Percentiles rank a stretch among this genome's conserved stretches.
Conservation (phyloP, 257 asterid genomes). For the Echium plantagineum region DNA sequence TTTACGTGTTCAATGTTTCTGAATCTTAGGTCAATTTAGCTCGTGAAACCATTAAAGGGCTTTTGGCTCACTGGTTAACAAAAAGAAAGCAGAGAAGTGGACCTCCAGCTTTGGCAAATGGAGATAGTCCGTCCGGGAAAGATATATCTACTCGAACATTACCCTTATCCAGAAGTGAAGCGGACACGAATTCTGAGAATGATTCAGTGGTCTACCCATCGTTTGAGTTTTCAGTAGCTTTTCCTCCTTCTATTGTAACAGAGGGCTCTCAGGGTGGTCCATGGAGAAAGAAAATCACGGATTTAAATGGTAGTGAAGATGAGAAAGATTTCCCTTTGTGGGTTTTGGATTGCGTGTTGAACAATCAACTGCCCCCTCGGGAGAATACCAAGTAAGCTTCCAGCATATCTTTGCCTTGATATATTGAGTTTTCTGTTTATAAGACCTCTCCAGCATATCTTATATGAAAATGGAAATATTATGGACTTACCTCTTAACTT, state of each 20-base stretch:
- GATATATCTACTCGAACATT: slow-evolving; percentile 53
- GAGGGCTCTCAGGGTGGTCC: slow-evolving; percentile 96
- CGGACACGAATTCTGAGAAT: slow-evolving; percentile 58
- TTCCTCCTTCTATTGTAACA: slow-evolving; percentile 86
- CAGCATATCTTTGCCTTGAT: not conserved
- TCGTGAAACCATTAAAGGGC: slow-evolving; percentile 92
- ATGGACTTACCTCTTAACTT: too few relatives aligned
- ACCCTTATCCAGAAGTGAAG: slow-evolving; percentile 61
- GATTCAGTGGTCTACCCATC: slow-evolving; percentile 87
- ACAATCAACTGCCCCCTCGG: slow-evolving; percentile 93
- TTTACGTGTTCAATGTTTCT: slow-evolving; percentile 4
- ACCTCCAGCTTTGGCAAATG: slow-evolving; percentile 55
- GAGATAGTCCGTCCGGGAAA: slow-evolving; percentile 63
- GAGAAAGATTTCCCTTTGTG: slow-evolving; percentile 97
- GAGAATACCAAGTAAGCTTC: slow-evolving; percentile 87
- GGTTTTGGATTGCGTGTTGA: slow-evolving; percentile 87
- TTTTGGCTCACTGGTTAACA: slow-evolving; percentile 82
- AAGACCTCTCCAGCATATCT: not conserved
- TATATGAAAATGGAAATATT: too few relatives aligned
- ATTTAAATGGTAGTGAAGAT: slow-evolving; percentile 86
- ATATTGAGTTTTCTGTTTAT: not conserved
- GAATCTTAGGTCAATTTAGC: slow-evolving; percentile 72
- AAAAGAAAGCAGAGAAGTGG: slow-evolving; percentile 69
- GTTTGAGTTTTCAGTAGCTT: slow-evolving; percentile 64
- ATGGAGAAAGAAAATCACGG: slow-evolving; percentile 92